A percentile compares a stretch with the other conserved stretches of the same genome.
These are phyloP conservation scores for Talaromyces sp. DNA, from an alignment of 2,329 filamentous ascomycete genomes.

Conservation along the genomic window DNA sequence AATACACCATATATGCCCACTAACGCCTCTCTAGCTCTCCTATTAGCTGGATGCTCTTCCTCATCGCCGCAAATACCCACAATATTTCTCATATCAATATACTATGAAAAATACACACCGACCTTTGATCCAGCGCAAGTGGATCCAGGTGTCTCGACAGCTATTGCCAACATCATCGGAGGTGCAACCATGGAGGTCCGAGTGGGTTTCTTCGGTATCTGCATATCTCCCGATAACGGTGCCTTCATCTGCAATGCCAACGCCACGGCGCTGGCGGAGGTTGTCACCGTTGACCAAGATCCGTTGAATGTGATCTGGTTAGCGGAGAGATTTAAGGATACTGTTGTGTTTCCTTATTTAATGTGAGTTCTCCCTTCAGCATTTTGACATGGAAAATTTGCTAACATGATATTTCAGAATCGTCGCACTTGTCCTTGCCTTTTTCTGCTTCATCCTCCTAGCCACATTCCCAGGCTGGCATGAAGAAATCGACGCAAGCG, in stretches of 20 bases:
- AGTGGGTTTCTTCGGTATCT: constrained; percentile 97
- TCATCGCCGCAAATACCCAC: constrained; percentile 91
- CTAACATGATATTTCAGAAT: constrained; percentile 58
- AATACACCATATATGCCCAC: too few species aligned
- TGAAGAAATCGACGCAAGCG: constrained; percentile 77
- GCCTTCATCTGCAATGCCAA: constrained; percentile 97
- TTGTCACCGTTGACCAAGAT: constrained; percentile 87
- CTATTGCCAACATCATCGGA: constrained; percentile 87
- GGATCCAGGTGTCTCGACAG: constrained; percentile 79
- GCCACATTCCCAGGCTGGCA: constrained; percentile 98
- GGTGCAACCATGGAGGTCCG: constrained; percentile 80
- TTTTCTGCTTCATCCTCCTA: constrained; percentile 90
- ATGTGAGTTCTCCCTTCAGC: constrained; percentile 60
- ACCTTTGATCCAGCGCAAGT: constrained; percentile 83
- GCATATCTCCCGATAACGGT: constrained; percentile 85
- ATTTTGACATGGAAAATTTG: constrained; percentile 3
- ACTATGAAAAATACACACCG: constrained; percentile 85
- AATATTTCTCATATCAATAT: constrained; percentile 97
- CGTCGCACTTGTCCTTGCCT: constrained; percentile 95
- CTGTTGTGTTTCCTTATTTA: constrained; percentile 95
- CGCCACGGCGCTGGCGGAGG: constrained; percentile 85
- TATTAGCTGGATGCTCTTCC: constrained; percentile 93
- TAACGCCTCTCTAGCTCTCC: constrained; percentile 61
- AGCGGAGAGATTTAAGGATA: constrained; percentile 94
- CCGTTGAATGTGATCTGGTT: constrained; percentile 97